phyloP scores from a whole-genome alignment of 2,329 filamentous ascomycete genomes.

The Alternaria solani region DNA sequence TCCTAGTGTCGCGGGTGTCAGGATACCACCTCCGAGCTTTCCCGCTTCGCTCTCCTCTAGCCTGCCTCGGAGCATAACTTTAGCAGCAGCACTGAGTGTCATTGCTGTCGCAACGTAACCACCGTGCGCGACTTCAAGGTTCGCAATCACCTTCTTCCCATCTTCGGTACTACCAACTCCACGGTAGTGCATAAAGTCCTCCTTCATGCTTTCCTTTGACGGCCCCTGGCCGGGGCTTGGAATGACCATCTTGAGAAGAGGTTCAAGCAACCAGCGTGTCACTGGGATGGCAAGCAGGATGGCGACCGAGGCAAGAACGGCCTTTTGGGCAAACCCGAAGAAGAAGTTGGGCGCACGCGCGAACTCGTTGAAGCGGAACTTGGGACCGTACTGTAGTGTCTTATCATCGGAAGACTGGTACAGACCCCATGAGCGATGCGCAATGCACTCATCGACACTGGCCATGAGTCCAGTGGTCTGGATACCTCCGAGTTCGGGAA shows the following conservation, averaged over 20 bases:
- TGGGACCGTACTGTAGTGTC: conserved; percentile 58
- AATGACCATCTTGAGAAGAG: conserved; percentile 41
- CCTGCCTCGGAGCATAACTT: conserved; percentile 69
- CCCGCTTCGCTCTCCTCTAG: conserved; percentile 58
- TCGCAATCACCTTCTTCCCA: conserved; percentile 62
- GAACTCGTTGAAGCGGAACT: conserved; percentile 67
- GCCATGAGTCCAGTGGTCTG: conserved; percentile 64
- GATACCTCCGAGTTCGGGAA: conserved; percentile 67
- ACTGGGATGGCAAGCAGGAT: conserved; percentile 61
- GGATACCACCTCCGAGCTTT: conserved; percentile 69
- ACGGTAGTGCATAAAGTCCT: conserved; percentile 69
- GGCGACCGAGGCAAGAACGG: conserved; percentile 56
- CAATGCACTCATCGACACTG: conserved; percentile 63
- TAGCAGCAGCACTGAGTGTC: conserved; percentile 69
- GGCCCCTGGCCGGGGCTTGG: conserved; percentile 44
- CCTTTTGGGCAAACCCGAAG: conserved; percentile 59
- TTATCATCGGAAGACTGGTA: conserved; percentile 50
- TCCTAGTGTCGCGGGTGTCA: conserved; percentile 76
- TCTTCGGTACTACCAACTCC: conserved; percentile 67
- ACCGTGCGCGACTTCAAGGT: conserved; percentile 65
- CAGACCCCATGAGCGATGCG: conserved; percentile 67
- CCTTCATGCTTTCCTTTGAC: conserved; percentile 60
- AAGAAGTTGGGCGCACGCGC: conserved; percentile 61
- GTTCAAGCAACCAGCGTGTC: conserved; percentile 55
- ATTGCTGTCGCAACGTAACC: conserved; percentile 74